Evolutionary conservation across 306 rosid genomes (phyloP).

Genomic region (Vicia sativa): DNA sequence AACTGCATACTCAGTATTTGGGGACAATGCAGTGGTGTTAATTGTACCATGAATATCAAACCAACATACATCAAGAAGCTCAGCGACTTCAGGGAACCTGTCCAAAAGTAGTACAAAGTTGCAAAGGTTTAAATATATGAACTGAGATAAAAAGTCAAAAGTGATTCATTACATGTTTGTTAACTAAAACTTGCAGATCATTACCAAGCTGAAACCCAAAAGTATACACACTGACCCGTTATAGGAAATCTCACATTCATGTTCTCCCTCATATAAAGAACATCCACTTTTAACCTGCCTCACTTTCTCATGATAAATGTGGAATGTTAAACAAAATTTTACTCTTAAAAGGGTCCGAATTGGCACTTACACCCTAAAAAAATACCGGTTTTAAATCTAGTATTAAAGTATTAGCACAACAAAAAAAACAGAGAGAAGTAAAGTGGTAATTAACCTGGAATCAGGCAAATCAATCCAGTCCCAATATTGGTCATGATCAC

Average conservation of each 20-base stretch:
- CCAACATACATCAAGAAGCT: constrained; percentile 65
- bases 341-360: no score
- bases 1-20: constrained; percentile 58
- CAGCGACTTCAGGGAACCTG: constrained; percentile 72
- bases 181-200: no score
- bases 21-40: constrained; percentile 47
- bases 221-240: neutral
- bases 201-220: neutral
- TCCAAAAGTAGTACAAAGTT: constrained; percentile 18
- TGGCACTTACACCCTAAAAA: no score
- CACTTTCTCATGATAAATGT: no score
- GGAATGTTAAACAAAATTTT: no score
- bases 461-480: constrained; percentile 35
- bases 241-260: no score
- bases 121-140: neutral
- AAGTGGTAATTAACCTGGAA: constrained; percentile 45
- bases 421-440: neutral
- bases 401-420: no score
- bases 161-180: neutral
- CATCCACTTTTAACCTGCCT: no score
- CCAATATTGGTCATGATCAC: constrained; percentile 36
- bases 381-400: no score
- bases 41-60: constrained; percentile 67
- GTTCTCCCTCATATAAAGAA: neutral
- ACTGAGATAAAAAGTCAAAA: neutral